phyloP scores from a whole-genome alignment of 164 flowering plant genomes.

The Echeveria elegans region DNA sequence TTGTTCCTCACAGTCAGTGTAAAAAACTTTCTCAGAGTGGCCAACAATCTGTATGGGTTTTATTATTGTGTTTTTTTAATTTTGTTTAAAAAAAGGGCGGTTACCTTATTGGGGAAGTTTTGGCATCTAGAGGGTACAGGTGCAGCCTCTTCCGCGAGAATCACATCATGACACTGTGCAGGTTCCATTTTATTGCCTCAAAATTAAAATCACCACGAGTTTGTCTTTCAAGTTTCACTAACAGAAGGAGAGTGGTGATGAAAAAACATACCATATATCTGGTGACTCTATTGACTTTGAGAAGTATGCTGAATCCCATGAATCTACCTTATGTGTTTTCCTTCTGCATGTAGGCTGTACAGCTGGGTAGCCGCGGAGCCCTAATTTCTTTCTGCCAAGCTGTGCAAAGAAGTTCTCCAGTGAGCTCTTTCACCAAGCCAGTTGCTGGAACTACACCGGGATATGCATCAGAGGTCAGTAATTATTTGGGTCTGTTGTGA shows the following conservation, averaged over 20 bases:
- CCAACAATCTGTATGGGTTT: not conserved
- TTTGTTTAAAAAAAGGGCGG: constrained; percentile 44
- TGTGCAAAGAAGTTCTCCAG: constrained; percentile 82
- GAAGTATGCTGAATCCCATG: not conserved
- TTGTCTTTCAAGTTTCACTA: not conserved
- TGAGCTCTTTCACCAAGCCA: constrained; percentile 70
- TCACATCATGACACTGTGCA: constrained; percentile 75
- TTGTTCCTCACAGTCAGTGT: not conserved
- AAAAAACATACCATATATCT: not conserved
- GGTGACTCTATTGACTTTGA: not conserved
- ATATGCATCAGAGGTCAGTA: constrained; percentile 76
- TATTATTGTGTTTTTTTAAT: constrained; percentile 1
- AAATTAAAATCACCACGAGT: not conserved
- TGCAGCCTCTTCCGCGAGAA: constrained; percentile 70
- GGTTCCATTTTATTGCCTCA: constrained; percentile 27
- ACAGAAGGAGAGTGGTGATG: not conserved
- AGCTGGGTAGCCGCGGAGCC: constrained; percentile 61
- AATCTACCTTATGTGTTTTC: not conserved
- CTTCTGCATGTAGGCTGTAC: constrained; percentile 50
- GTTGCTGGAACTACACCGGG: constrained; percentile 70
- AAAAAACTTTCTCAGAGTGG: not conserved
- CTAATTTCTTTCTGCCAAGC: constrained; percentile 86
- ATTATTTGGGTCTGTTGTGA: not conserved
- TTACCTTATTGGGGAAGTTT: constrained; percentile 71
- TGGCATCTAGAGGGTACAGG: constrained; percentile 67